Evolutionary conservation across 129 eudicot species (phyloP).

Genomic region (Rutidosis leptorrhynchoides): DNA sequence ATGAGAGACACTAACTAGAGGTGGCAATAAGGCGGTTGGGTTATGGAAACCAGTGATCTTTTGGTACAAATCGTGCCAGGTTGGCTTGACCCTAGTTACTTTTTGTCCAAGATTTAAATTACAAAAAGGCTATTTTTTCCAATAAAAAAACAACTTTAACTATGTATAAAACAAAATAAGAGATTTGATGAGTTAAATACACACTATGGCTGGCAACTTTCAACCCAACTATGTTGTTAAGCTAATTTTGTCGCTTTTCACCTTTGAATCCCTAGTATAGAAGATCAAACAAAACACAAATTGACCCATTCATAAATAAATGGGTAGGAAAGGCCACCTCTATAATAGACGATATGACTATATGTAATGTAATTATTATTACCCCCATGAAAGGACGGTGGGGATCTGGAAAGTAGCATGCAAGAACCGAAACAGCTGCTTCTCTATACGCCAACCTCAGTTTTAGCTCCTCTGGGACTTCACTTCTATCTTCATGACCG

Average conservation of each 20-base stretch:
- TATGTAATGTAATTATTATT: too few relatives aligned
- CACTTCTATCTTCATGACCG: constrained; percentile 84
- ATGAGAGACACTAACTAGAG: background rate
- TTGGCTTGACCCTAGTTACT: background rate
- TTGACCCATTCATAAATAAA: background rate
- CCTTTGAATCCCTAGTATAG: background rate
- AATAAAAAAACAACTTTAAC: background rate
- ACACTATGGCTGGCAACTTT: background rate
- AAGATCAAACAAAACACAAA: background rate
- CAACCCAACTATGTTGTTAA: background rate
- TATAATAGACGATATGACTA: background rate
- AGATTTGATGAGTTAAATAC: background rate
- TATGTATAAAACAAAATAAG: background rate
- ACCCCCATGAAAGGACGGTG: constrained; percentile 75
- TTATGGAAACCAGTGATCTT: background rate
- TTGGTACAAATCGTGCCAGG: background rate
- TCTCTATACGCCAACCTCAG: constrained; percentile 90
- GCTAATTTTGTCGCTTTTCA: background rate
- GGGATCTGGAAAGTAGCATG: constrained; percentile 85
- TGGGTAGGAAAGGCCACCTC: background rate
- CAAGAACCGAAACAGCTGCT: constrained; percentile 93
- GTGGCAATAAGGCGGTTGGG: background rate
- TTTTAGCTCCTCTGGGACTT: constrained; percentile 85
- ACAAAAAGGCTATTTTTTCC: background rate
- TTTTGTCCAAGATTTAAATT: background rate